A percentile compares a stretch with the other conserved stretches of the same genome.
phyloP scores from a whole-genome alignment of 2,329 filamentous ascomycete genomes.

The Talaromyces sp. region DNA sequence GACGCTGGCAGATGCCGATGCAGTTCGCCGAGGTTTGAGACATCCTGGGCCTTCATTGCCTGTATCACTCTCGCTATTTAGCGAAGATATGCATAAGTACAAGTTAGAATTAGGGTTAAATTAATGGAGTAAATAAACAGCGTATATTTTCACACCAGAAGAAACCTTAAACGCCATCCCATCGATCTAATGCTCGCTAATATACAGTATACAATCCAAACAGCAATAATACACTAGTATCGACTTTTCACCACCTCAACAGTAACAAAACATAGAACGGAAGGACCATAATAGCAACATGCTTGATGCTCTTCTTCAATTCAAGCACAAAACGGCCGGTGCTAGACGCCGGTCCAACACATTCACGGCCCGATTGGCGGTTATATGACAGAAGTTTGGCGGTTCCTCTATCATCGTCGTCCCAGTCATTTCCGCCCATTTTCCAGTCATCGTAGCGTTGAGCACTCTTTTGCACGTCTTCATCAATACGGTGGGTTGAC shows the following conservation, averaged over 20 bases:
- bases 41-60: neutral
- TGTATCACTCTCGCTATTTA: neutral
- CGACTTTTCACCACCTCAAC: constrained; percentile 4
- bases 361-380: constrained; percentile 18
- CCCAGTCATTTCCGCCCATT: constrained; percentile 8
- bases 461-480: constrained; percentile 12
- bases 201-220: neutral
- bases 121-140: neutral
- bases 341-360: constrained; percentile 35
- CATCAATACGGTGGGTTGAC: constrained; percentile 10
- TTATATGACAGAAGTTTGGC: constrained; percentile 20
- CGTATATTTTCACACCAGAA: neutral
- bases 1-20: neutral
- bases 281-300: constrained; percentile 63
- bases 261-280: constrained; percentile 61
- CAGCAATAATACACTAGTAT: neutral
- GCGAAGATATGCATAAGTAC: neutral
- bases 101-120: neutral
- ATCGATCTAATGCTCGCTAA: constrained; percentile 17
- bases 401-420: constrained; percentile 33
- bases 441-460: constrained; percentile 20
- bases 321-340: constrained; percentile 63
- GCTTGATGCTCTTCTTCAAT: constrained; percentile 44
- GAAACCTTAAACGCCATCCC: neutral
- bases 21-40: neutral